These are phyloP conservation scores for Termitomyces sp. DNA, from an alignment of 768 basidiomycete species.

Conservation along the genomic window DNA sequence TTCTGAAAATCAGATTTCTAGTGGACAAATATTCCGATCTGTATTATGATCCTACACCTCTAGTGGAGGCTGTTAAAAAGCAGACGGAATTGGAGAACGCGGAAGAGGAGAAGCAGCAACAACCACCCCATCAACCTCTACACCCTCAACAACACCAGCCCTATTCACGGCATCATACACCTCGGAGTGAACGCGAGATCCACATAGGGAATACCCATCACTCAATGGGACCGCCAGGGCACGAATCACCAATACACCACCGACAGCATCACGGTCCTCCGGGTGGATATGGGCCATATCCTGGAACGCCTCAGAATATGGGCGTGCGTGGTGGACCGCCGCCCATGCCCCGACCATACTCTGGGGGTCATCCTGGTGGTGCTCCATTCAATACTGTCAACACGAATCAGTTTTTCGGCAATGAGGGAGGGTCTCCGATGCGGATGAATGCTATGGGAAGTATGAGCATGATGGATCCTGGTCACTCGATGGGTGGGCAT, in stretches of 20 bases:
- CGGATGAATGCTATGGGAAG: slow-evolving; percentile 26
- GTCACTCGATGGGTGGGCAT: slow-evolving; percentile 15
- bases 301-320: slow-evolving; percentile 25
- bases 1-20: slow-evolving; percentile 46
- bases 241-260: slow-evolving; percentile 23
- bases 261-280: slow-evolving; percentile 18
- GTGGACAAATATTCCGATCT: slow-evolving; percentile 68
- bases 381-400: slow-evolving; percentile 25
- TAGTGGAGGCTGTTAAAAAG: slow-evolving; percentile 48
- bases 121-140: slow-evolving; percentile 19
- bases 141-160: slow-evolving; percentile 23
- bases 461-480: slow-evolving; percentile 16
- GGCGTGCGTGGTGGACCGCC: slow-evolving; percentile 22
- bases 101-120: slow-evolving; percentile 28
- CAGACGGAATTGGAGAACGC: slow-evolving; percentile 37
- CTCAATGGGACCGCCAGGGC: slow-evolving; percentile 19
- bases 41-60: slow-evolving; percentile 64
- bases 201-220: slow-evolving; percentile 21
- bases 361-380: slow-evolving; percentile 21
- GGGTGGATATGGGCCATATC: slow-evolving; percentile 24
- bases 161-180: slow-evolving; percentile 25
- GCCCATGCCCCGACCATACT: slow-evolving; percentile 21
- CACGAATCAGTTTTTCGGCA: slow-evolving; percentile 25
- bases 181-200: slow-evolving; percentile 23
- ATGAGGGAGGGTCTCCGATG: slow-evolving; percentile 26